Base-by-base conservation (phyloP, 164 flowering plant genomes). In the Litsea cubeba region DNA sequence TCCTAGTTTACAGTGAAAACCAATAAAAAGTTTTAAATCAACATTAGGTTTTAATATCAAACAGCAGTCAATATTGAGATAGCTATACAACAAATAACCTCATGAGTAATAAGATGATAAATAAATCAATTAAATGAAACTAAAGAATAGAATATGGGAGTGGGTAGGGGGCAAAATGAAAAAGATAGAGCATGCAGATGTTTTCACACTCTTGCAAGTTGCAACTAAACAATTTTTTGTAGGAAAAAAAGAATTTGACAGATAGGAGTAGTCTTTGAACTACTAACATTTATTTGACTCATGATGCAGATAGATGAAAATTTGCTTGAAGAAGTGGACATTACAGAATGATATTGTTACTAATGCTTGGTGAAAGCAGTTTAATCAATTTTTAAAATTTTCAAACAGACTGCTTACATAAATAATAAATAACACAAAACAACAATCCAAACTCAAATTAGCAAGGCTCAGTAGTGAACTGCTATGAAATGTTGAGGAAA, bases 1-100 rank as follows among this genome's bases (percentile, higher is more conserved):
- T 92, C 78, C 89, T 86, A 71, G 32, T 74, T 76, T 46, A 68
- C 62, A 80, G 51, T n/a, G 74, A 26, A 77, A 46, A 26, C 58
- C 65, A 10, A 18, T 32, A 12, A 25, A 71, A 23, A 1, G 26
- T 14, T 68, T n/a, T 17, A 35, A 58, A n/a, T 54, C 24, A 57
- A 30, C 12, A 68, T 68, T 68, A 25, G 23, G 22, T 10, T 58
- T 40, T 7, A 40, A 5, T 40, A 40, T 18, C 5, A 58, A 58
- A 58, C 22, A 58, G 22, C 62, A n/a, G n/a, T 15, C 66, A 6
- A 22, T 63, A 22, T 24, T 24, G 24, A 63, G 22, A 63, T 22
- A 22, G 14, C 12, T 11, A 24, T 11, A 63, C 12, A 63, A 22
- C 6, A 63, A 63, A 63, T 54, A 54, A 15, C n/a, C 60, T 51